phyloP scores from a whole-genome alignment of 306 rosid species.

The Quercus ilex region DNA sequence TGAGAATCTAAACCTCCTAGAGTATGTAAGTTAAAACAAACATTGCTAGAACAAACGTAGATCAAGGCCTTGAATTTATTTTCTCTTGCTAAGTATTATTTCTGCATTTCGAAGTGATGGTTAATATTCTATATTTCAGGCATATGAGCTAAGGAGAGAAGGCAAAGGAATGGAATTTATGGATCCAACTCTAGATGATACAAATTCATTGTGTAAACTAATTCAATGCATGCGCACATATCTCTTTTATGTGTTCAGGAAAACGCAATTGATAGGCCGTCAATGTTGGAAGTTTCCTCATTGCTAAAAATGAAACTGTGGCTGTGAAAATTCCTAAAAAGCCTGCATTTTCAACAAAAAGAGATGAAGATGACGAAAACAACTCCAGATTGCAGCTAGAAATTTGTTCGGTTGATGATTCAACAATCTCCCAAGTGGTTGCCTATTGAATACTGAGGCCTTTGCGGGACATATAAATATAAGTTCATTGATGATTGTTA shows the following conservation, averaged over 20 bases:
- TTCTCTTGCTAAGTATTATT: neutral
- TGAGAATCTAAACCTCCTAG: slow-evolving; percentile 46
- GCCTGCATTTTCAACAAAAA: slow-evolving; percentile 37
- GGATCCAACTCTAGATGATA: slow-evolving; percentile 47
- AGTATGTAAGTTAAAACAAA: slow-evolving; percentile 33
- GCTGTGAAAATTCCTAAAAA: slow-evolving; percentile 30
- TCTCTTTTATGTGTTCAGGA: slow-evolving; percentile 65
- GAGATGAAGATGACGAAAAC: slow-evolving; percentile 2
- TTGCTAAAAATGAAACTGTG: slow-evolving; percentile 40
- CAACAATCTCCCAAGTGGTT: slow-evolving; percentile 37
- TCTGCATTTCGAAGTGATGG: neutral
- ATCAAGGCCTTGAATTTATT: neutral
- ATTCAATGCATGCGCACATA: slow-evolving; percentile 53
- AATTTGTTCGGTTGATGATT: slow-evolving; percentile 33
- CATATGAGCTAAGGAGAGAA: slow-evolving; percentile 50
- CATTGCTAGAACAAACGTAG: neutral
- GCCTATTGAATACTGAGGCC: slow-evolving; percentile 15
- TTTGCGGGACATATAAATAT: neutral
- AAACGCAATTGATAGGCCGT: slow-evolving; percentile 47
- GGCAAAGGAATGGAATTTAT: slow-evolving; percentile 46
- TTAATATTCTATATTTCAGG: slow-evolving; percentile 22
- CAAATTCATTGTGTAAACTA: slow-evolving; percentile 35
- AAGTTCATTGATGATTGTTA: no score
- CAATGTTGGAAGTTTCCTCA: slow-evolving; percentile 57
- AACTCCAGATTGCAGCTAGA: slow-evolving; percentile 6